Evolutionary conservation across 108 stramenopile species (phyloP).

Genomic region (Hondaea fermentalgiana): DNA sequence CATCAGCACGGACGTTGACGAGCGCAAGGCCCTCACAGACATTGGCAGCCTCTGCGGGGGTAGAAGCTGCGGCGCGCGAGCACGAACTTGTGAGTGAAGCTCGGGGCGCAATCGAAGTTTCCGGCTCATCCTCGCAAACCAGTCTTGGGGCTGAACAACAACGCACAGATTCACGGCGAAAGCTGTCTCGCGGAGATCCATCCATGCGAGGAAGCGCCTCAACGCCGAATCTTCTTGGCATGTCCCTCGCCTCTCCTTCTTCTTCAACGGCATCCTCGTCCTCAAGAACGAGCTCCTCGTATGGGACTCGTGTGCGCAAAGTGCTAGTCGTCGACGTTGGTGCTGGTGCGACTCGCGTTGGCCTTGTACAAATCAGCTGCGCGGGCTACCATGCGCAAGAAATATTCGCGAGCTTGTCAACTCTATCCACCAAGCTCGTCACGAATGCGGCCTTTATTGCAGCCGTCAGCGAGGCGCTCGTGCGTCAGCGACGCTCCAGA

Average conservation of each 20-base stretch:
- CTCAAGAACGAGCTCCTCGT: background rate
- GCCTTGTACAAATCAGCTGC: background rate
- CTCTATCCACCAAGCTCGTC: background rate
- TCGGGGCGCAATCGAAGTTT: background rate
- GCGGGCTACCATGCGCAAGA: background rate
- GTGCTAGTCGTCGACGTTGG: conserved; percentile 9
- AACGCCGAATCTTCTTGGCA: background rate
- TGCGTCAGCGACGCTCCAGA: background rate
- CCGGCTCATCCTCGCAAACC: background rate
- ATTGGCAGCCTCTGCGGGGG: background rate
- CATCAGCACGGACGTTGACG: background rate
- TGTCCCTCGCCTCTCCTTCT: background rate
- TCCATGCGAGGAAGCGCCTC: background rate
- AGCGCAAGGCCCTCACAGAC: background rate
- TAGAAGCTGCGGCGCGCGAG: background rate
- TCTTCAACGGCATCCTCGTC: background rate
- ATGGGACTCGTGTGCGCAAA: background rate
- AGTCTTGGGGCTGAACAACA: background rate
- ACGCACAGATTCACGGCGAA: background rate
- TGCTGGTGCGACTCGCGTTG: background rate
- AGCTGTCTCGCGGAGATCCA: background rate
- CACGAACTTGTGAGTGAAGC: background rate
- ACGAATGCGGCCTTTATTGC: background rate
- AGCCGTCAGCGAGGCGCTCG: background rate
- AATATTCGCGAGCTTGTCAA: background rate